Percentiles rank a stretch among this genome's conserved stretches.
Evolutionary conservation across 352 stramenopile species (phyloP).

Genomic region (Peronospora destructor): DNA sequence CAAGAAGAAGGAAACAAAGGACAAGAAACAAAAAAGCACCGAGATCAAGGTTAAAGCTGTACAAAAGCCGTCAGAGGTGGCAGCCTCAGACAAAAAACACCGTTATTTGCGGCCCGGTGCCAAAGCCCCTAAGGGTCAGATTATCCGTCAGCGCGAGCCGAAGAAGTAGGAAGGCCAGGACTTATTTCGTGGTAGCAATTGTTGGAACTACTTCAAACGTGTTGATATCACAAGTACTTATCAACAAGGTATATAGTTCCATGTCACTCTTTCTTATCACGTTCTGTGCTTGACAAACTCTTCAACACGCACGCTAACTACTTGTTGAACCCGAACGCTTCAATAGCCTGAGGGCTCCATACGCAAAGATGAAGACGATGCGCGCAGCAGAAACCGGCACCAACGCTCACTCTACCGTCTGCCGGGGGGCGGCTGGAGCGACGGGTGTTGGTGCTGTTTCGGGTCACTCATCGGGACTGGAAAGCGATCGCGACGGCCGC

Average conservation of each 20-base stretch:
- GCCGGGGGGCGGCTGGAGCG: constrained; percentile 56
- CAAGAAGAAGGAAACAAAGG: constrained; percentile 22
- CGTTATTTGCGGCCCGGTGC: constrained; percentile 39
- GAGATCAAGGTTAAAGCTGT: constrained; percentile 11
- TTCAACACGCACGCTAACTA: constrained; percentile 31
- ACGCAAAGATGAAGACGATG: constrained; percentile 28
- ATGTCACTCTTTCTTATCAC: constrained; percentile 22
- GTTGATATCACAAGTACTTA: too few species aligned
- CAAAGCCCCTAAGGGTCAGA: constrained; percentile 44
- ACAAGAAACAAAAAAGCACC: constrained; percentile 44
- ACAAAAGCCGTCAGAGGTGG: constrained; percentile 55
- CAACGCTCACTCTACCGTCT: constrained; percentile 43
- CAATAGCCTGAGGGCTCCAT: background rate
- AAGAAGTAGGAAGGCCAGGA: constrained; percentile 23
- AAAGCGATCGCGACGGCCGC: constrained; percentile 56
- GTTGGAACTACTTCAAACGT: background rate
- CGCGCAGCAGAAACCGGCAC: constrained; percentile 14
- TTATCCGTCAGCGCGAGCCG: constrained; percentile 50
- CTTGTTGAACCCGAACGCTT: constrained; percentile 20
- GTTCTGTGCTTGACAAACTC: constrained; percentile 29
- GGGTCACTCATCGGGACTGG: constrained; percentile 66
- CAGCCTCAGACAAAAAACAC: constrained; percentile 56
- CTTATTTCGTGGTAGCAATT: background rate
- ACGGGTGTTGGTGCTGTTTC: constrained; percentile 68
- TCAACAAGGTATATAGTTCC: constrained; percentile 10